These are phyloP conservation scores for Corynascus novoguineensis DNA, from an alignment of 495 filamentous ascomycete genomes.

Conservation along the genomic window DNA sequence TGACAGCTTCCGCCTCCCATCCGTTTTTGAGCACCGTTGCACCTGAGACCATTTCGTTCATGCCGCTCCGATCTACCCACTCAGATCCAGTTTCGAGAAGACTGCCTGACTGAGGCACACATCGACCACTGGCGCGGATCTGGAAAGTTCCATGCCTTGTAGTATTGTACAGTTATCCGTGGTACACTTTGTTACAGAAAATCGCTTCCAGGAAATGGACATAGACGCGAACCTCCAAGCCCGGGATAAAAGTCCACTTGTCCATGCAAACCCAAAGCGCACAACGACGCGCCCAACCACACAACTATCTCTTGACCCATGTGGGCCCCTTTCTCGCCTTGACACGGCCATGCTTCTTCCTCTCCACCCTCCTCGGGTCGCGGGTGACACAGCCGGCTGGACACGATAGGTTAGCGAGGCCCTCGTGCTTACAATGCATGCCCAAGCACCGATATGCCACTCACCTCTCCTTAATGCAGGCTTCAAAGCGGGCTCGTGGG, in stretches of 20 bases:
- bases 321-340: constrained; percentile 98
- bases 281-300: constrained; percentile 11
- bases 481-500: constrained; percentile 88
- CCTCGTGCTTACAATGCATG: constrained; percentile 7
- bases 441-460: constrained; percentile 29
- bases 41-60: constrained; percentile 5
- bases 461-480: constrained; percentile 80
- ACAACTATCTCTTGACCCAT: constrained; percentile 85
- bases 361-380: constrained; percentile 87
- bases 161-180: constrained; percentile 23
- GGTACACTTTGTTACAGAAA: constrained; percentile 21
- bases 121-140: neutral
- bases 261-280: constrained; percentile 19
- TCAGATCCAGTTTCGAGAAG: neutral
- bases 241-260: neutral
- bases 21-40: too few species aligned
- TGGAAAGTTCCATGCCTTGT: constrained; percentile 12
- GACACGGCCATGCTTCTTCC: constrained; percentile 93
- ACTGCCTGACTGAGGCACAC: neutral
- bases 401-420: constrained; percentile 22
- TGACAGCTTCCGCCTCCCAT: neutral
- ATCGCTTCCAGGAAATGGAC: constrained; percentile 17
- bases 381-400: constrained; percentile 87
- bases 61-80: neutral
- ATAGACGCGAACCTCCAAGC: neutral